These are phyloP conservation scores for Trichoderma aggressivum DNA, from an alignment of 2,329 filamentous ascomycete species.

Conservation along the genomic window DNA sequence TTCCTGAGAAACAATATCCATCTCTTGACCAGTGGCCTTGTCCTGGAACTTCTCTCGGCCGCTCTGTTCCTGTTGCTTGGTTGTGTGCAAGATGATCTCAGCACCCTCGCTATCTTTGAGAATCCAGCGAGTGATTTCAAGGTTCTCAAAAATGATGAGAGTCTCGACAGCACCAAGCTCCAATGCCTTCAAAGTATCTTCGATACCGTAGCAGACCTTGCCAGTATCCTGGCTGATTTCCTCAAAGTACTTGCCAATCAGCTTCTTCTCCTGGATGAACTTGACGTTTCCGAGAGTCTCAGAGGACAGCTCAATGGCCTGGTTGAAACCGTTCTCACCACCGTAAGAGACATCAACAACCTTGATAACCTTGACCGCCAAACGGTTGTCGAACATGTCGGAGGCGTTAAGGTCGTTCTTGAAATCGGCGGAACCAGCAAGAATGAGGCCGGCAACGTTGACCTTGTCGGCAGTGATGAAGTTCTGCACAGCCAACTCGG, in stretches of 20 bases:
- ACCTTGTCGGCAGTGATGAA: slow-evolving; percentile 98
- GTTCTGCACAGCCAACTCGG: slow-evolving; percentile 96
- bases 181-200: slow-evolving; percentile 94
- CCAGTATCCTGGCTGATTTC: slow-evolving; percentile 98
- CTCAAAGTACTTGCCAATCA: slow-evolving; percentile 98
- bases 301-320: slow-evolving; percentile 91
- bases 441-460: slow-evolving; percentile 91
- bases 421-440: slow-evolving; percentile 97
- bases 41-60: slow-evolving; percentile 88
- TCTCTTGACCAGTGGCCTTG: slow-evolving; percentile 92
- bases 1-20: slow-evolving; percentile 84
- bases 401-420: slow-evolving; percentile 98
- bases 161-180: slow-evolving; percentile 94
- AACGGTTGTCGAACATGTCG: slow-evolving; percentile 91
- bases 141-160: slow-evolving; percentile 94
- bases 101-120: slow-evolving; percentile 74
- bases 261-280: slow-evolving; percentile 99
- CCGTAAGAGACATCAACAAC: slow-evolving; percentile 98
- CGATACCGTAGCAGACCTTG: slow-evolving; percentile 95
- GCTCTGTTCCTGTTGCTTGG: slow-evolving; percentile 67
- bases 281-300: slow-evolving; percentile 99
- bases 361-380: slow-evolving; percentile 96
- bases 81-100: slow-evolving; percentile 80
- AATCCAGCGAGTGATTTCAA: slow-evolving; percentile 89
- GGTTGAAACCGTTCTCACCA: slow-evolving; percentile 99